Base-by-base conservation (phyloP, 208 protist genomes). In the Naegleria fowleri region DNA sequence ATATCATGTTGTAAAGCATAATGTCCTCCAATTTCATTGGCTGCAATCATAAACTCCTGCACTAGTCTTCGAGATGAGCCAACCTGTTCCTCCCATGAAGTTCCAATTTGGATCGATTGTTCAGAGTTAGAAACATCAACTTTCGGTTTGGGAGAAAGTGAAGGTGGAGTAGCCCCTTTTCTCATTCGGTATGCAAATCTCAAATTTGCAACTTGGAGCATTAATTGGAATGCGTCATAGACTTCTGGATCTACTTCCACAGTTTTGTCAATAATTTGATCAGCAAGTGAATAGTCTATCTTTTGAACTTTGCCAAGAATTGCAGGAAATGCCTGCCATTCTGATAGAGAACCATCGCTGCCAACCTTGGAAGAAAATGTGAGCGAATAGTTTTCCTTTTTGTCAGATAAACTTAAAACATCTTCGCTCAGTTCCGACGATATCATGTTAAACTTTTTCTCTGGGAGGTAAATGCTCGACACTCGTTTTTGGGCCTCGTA, bases 1-100 rank as follows among this genome's bases (percentile, higher is more conserved):
- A 89, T 89, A 7, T 38, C 25, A 43, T 89, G 39, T 39, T 67
- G 7, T 29, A 9, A 5, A 40, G 48, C 48, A 67, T 41, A 89
- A 0, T 29, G 29, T n/a, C 36, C 86, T 33, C 33, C 22, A 19
- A 89, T 40, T 67, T 89, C 86, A 40, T 89, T 89, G 5, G 86
- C 86, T 25, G 41, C 86, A 41, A 89, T 89, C 86, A 89, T 89
- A 67, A 36, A 67, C 25, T 89, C 86, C 19, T n/a, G 16, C 29
- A 89, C 48, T 13, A 89, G n/a, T 67, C 48, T 89, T 89, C 86
- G 33, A 5, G 86, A 89, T 19, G n/a, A 16, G 16, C 43, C 41
- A 7, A 25, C 36, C 5, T 39, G 13, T 22, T 67, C 36, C 29
- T 79, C 67, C 13, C 19, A 79, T 11, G n/a, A 29, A 6, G 13